Base-by-base conservation (phyloP, 768 basidiomycete species). In the Rhodosporidiobolus odoratus region DNA sequence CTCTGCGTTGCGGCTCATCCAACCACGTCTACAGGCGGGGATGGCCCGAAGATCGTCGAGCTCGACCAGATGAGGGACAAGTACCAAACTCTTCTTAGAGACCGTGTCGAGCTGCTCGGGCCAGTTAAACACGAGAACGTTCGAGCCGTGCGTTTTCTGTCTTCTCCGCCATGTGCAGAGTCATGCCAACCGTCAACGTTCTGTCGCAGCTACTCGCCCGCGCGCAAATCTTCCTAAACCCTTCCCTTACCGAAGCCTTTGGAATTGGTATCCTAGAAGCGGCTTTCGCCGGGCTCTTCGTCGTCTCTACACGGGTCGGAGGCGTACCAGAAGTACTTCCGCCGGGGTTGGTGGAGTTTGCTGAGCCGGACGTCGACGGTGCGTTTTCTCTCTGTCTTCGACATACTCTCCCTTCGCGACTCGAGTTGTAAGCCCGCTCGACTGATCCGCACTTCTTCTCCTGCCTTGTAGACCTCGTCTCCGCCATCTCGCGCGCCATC, bases 191-290 rank as follows among this genome's bases (percentile, higher is more conserved):
- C 12, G 27, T 68, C 32, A 35, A 38, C 21, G 50, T 34, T 58
- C 52, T 27, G 41, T 35, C 0, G 37, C 73, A 93, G 91, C 87
- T 96, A n/a, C 84, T 99, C 17, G 83, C 83, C 12, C 87, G 86
- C 52, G 96, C 94, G 2, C 84, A 90, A 19, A 93, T 99, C 69
- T 99, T 89, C 80, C 83, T 99, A 82, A 96, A 94, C 77, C 94
- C 96, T 0, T 94, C 92, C 0, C 84, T 98, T 34, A 98, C 95
- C 1, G 96, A 98, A 78, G 86, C 96, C 0, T 99, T 98, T 75
- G 95, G 96, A 0, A 98, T 95, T 73, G 91, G 90, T n/a, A 93
- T 95, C 73, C 84, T 99, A 52, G 96, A 99, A 81, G 96, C 95
- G 0, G 96, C 96, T 0, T 94, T 91, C 73, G 87, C 92, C 0